Evolutionary conservation across 2,329 filamentous ascomycete genomes (phyloP).

Genomic region (Ceratocystis papillata): DNA sequence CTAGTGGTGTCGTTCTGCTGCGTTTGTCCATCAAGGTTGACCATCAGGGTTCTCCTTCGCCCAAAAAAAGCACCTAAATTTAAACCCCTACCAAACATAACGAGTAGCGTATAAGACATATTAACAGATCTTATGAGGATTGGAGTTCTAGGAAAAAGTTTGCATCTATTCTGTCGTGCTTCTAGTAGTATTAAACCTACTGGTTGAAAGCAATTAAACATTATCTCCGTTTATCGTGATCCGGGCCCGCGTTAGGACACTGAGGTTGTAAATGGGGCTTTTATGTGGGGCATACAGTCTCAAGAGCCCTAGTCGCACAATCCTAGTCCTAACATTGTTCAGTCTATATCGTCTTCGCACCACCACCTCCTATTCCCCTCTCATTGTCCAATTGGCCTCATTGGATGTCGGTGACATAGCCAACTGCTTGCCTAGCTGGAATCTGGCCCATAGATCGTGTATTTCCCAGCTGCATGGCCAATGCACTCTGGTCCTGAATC

Average conservation of each 20-base stretch:
- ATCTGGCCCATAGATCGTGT: conserved; percentile 26
- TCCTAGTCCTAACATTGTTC: neutral
- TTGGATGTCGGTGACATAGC: conserved; percentile 36
- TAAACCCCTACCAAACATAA: neutral
- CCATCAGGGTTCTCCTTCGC: conserved; percentile 23
- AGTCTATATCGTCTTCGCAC: neutral
- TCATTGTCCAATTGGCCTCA: neutral
- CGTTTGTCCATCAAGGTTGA: conserved; percentile 24
- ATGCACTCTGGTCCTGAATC: conserved; percentile 38
- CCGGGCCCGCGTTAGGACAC: conserved; percentile 14
- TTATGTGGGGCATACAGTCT: conserved; percentile 4
- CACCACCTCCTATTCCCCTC: neutral
- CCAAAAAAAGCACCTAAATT: neutral
- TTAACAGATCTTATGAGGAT: neutral
- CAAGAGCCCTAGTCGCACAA: neutral
- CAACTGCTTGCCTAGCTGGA: conserved; percentile 40
- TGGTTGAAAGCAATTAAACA: conserved; percentile 4
- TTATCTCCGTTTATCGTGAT: neutral
- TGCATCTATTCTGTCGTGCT: neutral
- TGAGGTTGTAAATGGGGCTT: conserved; percentile 23
- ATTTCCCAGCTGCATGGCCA: conserved; percentile 38
- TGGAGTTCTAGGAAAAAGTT: neutral
- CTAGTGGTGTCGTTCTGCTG: neutral
- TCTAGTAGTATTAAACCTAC: neutral
- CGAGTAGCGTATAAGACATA: neutral